Percentiles rank a stretch among this genome's conserved stretches.
phyloP scores from a whole-genome alignment of 148 eudicot species.

The Agrostemma githago region DNA sequence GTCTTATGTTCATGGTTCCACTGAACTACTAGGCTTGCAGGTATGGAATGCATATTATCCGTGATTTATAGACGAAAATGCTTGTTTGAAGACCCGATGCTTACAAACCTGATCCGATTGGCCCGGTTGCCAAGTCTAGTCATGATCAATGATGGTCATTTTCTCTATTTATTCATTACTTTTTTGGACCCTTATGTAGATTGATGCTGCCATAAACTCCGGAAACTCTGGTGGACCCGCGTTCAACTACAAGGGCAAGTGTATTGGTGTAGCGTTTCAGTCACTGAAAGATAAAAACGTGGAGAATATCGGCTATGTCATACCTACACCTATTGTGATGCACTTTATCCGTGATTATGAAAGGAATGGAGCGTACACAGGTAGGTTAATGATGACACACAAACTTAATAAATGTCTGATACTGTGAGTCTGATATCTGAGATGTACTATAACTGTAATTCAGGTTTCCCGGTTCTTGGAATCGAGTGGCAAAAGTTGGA shows the following conservation, averaged over 20 bases:
- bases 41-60: conserved; percentile 27
- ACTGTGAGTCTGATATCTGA: background rate
- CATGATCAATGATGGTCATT: background rate
- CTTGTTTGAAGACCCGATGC: too few species aligned
- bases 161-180: background rate
- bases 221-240: conserved; percentile 95
- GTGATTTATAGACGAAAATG: too few species aligned
- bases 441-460: conserved; percentile 4
- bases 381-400: conserved; percentile 26
- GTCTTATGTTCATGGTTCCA: conserved; percentile 80
- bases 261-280: conserved; percentile 88
- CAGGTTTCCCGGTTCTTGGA: conserved; percentile 77
- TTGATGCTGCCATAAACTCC: conserved; percentile 89
- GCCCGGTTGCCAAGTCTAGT: background rate
- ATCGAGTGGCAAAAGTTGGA: conserved; percentile 94
- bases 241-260: conserved; percentile 59
- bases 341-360: conserved; percentile 75
- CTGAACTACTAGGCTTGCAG: conserved; percentile 87
- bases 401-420: background rate
- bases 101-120: too few species aligned
- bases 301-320: conserved; percentile 85
- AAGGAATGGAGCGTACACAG: conserved; percentile 75
- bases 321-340: conserved; percentile 79
- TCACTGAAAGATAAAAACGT: conserved; percentile 73
- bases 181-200: conserved; percentile 29